Percentiles rank a stretch among this genome's conserved stretches.
Evolutionary conservation across 805 yeast species (phyloP).

Genomic region (Lachancea sp.): DNA sequence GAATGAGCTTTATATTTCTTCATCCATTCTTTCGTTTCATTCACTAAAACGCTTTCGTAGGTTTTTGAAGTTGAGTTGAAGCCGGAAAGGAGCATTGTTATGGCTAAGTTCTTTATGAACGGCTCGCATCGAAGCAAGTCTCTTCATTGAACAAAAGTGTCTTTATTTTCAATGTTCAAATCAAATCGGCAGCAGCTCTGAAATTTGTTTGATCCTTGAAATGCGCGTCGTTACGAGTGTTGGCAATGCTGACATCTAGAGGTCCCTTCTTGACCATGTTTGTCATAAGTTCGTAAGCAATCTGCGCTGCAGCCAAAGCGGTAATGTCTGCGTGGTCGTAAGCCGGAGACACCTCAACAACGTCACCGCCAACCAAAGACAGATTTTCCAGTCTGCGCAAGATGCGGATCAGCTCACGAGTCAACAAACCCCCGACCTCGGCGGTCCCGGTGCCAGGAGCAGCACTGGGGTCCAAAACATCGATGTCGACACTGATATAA

Average conservation of each 20-base stretch:
- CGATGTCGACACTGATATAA: constrained; percentile 73
- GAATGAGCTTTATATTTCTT: too few species aligned
- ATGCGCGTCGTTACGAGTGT: neutral
- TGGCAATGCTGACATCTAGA: constrained; percentile 10
- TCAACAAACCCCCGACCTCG: constrained; percentile 68
- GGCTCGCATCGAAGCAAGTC: too few species aligned
- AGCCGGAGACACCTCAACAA: constrained; percentile 68
- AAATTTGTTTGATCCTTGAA: neutral
- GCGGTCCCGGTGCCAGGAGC: constrained; percentile 81
- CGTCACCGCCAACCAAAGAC: constrained; percentile 65
- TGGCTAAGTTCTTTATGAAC: too few species aligned
- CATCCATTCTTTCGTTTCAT: too few species aligned
- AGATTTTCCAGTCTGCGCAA: constrained; percentile 55
- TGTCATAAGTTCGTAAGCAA: constrained; percentile 63
- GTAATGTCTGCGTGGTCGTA: constrained; percentile 62
- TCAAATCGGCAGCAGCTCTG: neutral
- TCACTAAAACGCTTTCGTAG: too few species aligned
- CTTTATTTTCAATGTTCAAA: too few species aligned
- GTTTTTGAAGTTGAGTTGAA: too few species aligned
- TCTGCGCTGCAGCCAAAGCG: constrained; percentile 63
- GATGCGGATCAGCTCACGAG: constrained; percentile 55
- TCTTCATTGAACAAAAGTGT: too few species aligned
- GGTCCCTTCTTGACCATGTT: constrained; percentile 64
- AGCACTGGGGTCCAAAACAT: constrained; percentile 63
- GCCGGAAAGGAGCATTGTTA: too few species aligned